A percentile compares a stretch with the other conserved stretches of the same genome.
Conservation (phyloP, 2,329 filamentous ascomycete genomes). For the Fusarium coicis region DNA sequence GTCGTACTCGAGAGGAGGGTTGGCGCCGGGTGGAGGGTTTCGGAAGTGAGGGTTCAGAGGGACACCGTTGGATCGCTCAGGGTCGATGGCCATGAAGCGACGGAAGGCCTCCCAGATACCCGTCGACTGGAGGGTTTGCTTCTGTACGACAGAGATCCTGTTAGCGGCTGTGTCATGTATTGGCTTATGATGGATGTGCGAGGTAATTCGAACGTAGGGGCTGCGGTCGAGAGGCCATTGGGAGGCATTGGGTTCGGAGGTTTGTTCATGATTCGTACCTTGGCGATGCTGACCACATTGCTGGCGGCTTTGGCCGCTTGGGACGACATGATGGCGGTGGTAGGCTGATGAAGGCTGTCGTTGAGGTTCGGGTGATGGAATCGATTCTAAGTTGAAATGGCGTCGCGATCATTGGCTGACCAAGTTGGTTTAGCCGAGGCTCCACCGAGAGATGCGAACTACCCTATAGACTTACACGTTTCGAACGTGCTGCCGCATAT, state of each 20-base stretch:
- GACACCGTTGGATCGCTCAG: constrained; percentile 88
- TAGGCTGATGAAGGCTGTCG: constrained; percentile 34
- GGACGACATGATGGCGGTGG: constrained; percentile 65
- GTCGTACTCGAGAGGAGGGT: constrained; percentile 51
- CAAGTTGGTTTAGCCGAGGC: constrained; percentile 40
- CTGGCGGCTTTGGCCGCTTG: constrained; percentile 68
- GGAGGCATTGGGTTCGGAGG: constrained; percentile 26
- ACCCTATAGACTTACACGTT: constrained; percentile 20
- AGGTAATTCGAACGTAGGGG: constrained; percentile 30
- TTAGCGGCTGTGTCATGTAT: constrained; percentile 17
- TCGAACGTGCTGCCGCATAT: background rate
- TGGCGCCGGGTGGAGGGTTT: constrained; percentile 71
- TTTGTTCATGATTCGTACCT: constrained; percentile 58
- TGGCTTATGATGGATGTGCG: constrained; percentile 15
- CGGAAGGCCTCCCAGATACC: constrained; percentile 91
- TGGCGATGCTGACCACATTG: constrained; percentile 65
- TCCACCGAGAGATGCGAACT: constrained; percentile 32
- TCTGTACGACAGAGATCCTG: constrained; percentile 64
- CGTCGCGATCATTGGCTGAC: constrained; percentile 43
- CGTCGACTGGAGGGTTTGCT: constrained; percentile 92
- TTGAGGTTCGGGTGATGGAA: constrained; percentile 43
- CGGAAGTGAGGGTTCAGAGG: constrained; percentile 94
- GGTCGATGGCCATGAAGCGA: constrained; percentile 80
- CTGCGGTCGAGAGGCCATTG: constrained; percentile 25
- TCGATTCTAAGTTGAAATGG: constrained; percentile 46